Percentiles rank a stretch among this genome's conserved stretches.
phyloP scores from a whole-genome alignment of 208 protist species.

The Wallacemonas rigidus region DNA sequence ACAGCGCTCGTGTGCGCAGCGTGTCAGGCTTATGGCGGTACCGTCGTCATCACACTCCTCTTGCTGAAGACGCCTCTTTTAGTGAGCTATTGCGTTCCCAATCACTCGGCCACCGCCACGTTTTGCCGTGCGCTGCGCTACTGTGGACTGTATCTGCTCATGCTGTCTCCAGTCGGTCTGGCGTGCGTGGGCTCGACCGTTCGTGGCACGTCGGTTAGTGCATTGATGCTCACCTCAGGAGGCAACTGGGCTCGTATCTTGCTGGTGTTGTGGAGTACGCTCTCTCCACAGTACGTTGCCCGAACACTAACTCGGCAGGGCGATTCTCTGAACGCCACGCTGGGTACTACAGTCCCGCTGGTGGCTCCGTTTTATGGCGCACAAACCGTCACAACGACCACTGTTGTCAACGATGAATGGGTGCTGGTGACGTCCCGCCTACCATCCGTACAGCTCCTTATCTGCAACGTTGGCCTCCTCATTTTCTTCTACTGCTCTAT shows the following conservation, averaged over 20 bases:
- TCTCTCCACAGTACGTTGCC: conserved; percentile 49
- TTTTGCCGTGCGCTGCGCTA: conserved; percentile 69
- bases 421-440: not conserved
- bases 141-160: conserved; percentile 46
- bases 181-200: conserved; percentile 59
- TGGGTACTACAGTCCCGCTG: not conserved
- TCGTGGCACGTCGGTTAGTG: conserved; percentile 33
- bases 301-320: not conserved
- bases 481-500: conserved; percentile 60
- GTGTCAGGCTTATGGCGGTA: conserved; percentile 38
- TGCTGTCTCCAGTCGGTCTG: conserved; percentile 54
- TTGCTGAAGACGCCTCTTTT: conserved; percentile 65
- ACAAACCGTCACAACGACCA: not conserved
- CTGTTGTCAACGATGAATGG: not conserved
- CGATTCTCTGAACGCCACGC: not conserved
- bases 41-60: conserved; percentile 55
- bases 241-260: conserved; percentile 70
- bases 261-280: conserved; percentile 50
- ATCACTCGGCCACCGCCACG: conserved; percentile 62
- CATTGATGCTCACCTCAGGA: conserved; percentile 32
- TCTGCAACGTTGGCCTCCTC: conserved; percentile 39
- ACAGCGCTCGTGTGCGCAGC: conserved; percentile 48
- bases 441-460: conserved; percentile 40
- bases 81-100: conserved; percentile 40
- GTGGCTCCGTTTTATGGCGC: conserved; percentile 7